Percentiles rank a stretch among this genome's conserved stretches.
Evolutionary conservation across 441 rosid species (phyloP).

Genomic region (Gossypium trilobum): DNA sequence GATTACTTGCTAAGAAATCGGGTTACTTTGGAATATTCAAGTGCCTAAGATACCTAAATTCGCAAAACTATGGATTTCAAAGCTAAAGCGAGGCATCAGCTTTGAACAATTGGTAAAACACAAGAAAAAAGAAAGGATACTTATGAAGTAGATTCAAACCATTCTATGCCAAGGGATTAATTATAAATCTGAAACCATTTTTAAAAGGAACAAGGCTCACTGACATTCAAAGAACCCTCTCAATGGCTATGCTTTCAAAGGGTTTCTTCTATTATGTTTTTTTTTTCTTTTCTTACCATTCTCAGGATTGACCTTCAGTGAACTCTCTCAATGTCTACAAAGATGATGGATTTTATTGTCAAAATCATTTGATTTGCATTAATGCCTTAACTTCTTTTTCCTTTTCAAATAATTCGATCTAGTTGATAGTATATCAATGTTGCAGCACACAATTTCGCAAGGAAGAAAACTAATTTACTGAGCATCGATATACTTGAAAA

Average conservation of each 20-base stretch:
- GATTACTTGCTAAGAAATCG: not conserved
- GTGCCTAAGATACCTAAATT: not conserved
- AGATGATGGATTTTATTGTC: not conserved
- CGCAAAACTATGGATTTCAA: not conserved
- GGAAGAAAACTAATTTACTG: not conserved
- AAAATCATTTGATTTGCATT: not conserved
- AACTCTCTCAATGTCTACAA: not conserved
- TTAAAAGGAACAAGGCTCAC: not conserved
- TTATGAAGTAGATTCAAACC: not conserved
- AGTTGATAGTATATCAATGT: not conserved
- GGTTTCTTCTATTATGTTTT: not conserved
- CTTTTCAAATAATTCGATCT: not conserved
- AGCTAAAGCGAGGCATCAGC: not conserved
- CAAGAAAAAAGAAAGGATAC: not conserved
- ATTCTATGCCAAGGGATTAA: not conserved
- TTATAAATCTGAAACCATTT: not conserved
- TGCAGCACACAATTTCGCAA: not conserved
- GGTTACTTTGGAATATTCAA: conserved; percentile 4
- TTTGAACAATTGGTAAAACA: not conserved
- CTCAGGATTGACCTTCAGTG: not conserved
- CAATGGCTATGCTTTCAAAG: not conserved
- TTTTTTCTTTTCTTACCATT: not conserved
- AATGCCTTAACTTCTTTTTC: not conserved
- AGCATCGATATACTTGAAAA: not conserved
- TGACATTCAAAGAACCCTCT: not conserved